Percentiles rank a stretch among this genome's conserved stretches.
Evolutionary conservation across 768 basidiomycete species (phyloP).

Genomic region (Leccinum subgranulosum): DNA sequence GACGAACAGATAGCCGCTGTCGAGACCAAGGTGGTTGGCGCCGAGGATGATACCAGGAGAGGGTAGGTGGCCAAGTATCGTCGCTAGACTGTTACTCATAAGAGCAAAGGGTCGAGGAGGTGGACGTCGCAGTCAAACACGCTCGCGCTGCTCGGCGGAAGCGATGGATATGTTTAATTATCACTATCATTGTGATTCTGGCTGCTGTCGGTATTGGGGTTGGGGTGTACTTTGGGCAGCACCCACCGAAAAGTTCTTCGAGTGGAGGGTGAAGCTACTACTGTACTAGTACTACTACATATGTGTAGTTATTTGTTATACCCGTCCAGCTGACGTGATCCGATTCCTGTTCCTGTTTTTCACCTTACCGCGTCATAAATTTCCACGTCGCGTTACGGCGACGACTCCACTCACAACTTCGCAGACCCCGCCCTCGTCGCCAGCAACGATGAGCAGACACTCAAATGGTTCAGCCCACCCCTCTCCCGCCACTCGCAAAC

Average conservation of each 20-base stretch:
- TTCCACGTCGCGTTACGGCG: not conserved
- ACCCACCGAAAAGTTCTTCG: not conserved
- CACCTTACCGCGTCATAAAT: conserved; percentile 16
- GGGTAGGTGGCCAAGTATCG: conserved; percentile 47
- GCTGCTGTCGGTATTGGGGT: conserved; percentile 36
- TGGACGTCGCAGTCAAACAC: conserved; percentile 62
- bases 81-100: not conserved
- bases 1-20: conserved; percentile 67
- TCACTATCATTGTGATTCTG: conserved; percentile 56
- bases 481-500: conserved; percentile 23
- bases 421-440: not conserved
- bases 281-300: too few species aligned
- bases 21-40: conserved; percentile 58
- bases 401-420: not conserved
- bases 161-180: conserved; percentile 82
- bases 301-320: too few species aligned
- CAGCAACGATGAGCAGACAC: conserved; percentile 23
- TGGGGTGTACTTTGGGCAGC: conserved; percentile 26
- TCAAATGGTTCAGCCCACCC: conserved; percentile 30
- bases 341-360: conserved; percentile 19
- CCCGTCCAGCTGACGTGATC: conserved; percentile 20
- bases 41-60: conserved; percentile 64
- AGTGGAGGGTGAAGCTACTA: not conserved
- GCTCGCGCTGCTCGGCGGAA: conserved; percentile 72
- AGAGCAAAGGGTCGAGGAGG: conserved; percentile 46